These are phyloP conservation scores for Nicotiana tabacum DNA, from an alignment of 257 asterid genomes.

Conservation along the genomic window DNA sequence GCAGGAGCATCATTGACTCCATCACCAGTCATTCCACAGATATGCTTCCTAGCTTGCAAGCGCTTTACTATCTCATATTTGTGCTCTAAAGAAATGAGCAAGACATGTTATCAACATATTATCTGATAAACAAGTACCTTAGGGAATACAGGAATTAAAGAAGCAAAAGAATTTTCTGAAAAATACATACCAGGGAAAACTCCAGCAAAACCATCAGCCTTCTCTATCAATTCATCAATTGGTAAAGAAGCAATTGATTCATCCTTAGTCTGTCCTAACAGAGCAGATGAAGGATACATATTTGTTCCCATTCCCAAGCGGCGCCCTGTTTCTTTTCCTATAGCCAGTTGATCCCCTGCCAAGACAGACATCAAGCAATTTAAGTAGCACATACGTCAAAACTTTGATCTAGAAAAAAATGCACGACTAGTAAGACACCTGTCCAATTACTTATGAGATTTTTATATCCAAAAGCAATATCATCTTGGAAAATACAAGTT, in stretches of 20 bases:
- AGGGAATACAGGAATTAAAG: not conserved
- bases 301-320: slow-evolving; percentile 98
- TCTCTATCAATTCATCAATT: slow-evolving; percentile 92
- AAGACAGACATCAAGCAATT: slow-evolving; percentile 9
- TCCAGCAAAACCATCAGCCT: slow-evolving; percentile 99
- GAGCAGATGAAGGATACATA: slow-evolving; percentile 97
- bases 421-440: not conserved
- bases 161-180: not conserved
- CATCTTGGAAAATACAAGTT: not conserved
- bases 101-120: not conserved
- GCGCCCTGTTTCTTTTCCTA: slow-evolving; percentile 95
- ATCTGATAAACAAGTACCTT: not conserved
- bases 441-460: not conserved
- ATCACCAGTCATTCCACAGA: slow-evolving; percentile 99
- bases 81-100: slow-evolving; percentile 55
- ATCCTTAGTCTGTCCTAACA: slow-evolving; percentile 91
- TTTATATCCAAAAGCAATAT: not conserved
- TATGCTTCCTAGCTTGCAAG: slow-evolving; percentile 93
- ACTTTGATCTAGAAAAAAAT: not conserved
- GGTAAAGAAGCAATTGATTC: slow-evolving; percentile 92
- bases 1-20: slow-evolving; percentile 99
- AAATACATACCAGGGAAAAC: slow-evolving; percentile 78
- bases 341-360: slow-evolving; percentile 96
- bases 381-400: not conserved
- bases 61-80: slow-evolving; percentile 97